Evolutionary conservation across 2,329 filamentous ascomycete species (phyloP).

Genomic region (Akanthomyces lecanii): DNA sequence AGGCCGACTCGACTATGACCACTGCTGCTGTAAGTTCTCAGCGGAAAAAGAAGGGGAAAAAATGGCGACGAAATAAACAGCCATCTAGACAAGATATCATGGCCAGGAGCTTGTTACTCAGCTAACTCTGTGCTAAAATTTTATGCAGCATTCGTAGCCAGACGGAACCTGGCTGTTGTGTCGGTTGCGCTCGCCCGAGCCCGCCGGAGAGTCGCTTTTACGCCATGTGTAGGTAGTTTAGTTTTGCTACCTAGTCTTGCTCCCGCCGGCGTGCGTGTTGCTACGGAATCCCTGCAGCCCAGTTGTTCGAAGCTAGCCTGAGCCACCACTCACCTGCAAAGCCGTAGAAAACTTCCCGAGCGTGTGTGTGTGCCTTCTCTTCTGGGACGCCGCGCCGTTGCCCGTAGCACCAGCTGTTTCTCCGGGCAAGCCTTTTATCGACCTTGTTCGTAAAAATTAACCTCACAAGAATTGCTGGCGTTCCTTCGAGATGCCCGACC

Average conservation of each 20-base stretch:
- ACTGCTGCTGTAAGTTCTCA: neutral
- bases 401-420: no score
- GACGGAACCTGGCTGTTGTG: neutral
- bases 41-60: neutral
- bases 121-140: no score
- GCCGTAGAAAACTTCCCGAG: neutral
- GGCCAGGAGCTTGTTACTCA: no score
- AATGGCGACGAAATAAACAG: neutral
- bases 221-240: neutral
- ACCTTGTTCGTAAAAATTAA: neutral
- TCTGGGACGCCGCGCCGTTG: neutral
- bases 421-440: neutral
- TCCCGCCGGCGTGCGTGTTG: neutral
- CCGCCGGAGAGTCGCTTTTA: neutral
- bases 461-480: neutral
- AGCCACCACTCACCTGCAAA: neutral
- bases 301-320: neutral
- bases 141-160: neutral
- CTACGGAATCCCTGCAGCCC: neutral
- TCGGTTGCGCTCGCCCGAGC: conserved; percentile 2
- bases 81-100: no score
- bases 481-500: neutral
- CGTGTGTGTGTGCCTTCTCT: neutral
- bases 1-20: neutral
- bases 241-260: neutral